Evolutionary conservation across 805 yeast species (phyloP), one percentile per base, ranked within the genome.

Genomic region (Scheffersomyces ergatensis): DNA sequence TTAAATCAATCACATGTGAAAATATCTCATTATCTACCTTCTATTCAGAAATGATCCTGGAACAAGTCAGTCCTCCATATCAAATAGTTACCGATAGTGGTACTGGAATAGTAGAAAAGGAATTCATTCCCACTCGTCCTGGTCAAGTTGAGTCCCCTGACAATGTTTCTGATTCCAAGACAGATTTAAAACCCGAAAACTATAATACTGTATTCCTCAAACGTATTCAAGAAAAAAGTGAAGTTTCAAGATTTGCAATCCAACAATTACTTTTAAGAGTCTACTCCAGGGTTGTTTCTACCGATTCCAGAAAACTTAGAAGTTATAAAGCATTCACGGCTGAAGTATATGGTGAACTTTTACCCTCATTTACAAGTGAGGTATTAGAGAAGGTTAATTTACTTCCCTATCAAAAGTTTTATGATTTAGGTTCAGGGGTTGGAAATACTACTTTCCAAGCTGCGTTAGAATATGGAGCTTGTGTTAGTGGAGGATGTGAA

Each of bases 371-470:
- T 50, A 69, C 86, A 32, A 75, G 89, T 31, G 78, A 73, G 49
- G 83, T 86, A 3, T 50, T 70, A 34, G 60, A 67, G 9, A 85
- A 83, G 53, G 83, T 89, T 37, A 74, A 72, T 1, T 63, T 89
- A 37, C 60, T 66, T 27, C 70, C 78, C 1, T 62, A 60, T 1
- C 75, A 78, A 33, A 76, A 70, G n/a, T 89, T 89, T 53, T 80
- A 90, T 46, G 97, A 90, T 62, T 68, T 90, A 18, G 97, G 97
- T 0, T 88, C 96, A 0, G 97, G 97, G 13, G 97, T 90, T 13
- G 97, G 97, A 0, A 90, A 90, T 56, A 88, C 96, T 43, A 83
- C 85, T 0, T 74, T 89, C 32, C 97, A 89, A 58, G 95, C 96
- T 0, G 89, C 96, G 0, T 60, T 90, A 26, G 96, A 89, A 53